phyloP scores from a whole-genome alignment of 164 flowering plant genomes.

The Annona cherimola region DNA sequence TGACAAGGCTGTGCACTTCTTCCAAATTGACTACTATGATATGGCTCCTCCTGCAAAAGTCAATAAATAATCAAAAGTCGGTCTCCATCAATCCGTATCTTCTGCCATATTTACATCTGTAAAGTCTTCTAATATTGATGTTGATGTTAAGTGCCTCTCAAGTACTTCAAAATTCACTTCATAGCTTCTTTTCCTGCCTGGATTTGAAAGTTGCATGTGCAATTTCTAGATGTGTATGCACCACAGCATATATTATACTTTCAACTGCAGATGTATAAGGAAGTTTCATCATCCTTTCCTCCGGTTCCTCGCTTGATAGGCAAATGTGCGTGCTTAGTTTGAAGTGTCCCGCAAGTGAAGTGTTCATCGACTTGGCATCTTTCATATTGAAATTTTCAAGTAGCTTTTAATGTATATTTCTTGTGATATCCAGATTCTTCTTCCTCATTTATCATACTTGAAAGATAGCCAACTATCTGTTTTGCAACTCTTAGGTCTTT shows the following conservation, averaged over 20 bases:
- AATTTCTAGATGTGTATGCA: background rate
- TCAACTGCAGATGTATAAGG: background rate
- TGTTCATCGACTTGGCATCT: background rate
- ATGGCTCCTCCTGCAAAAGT: background rate
- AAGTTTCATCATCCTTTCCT: background rate
- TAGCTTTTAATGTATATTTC: background rate
- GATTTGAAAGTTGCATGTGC: too few relatives aligned
- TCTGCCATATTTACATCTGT: background rate
- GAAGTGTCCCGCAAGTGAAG: background rate
- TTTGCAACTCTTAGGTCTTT: background rate
- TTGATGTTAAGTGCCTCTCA: background rate
- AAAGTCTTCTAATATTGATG: background rate
- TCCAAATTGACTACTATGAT: background rate
- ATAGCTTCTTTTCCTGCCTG: too few relatives aligned
- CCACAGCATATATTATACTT: background rate
- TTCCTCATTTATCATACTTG: too few relatives aligned
- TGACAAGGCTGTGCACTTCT: background rate
- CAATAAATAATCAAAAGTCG: background rate
- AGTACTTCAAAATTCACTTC: constrained; percentile 3
- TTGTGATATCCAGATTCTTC: too few relatives aligned
- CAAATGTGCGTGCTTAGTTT: background rate
- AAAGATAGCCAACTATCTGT: too few relatives aligned
- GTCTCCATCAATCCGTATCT: background rate
- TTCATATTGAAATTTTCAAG: background rate
- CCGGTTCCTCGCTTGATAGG: background rate